These are phyloP conservation scores for Paradendryphiella salina DNA, from an alignment of 2,329 filamentous ascomycete species.

Conservation along the genomic window DNA sequence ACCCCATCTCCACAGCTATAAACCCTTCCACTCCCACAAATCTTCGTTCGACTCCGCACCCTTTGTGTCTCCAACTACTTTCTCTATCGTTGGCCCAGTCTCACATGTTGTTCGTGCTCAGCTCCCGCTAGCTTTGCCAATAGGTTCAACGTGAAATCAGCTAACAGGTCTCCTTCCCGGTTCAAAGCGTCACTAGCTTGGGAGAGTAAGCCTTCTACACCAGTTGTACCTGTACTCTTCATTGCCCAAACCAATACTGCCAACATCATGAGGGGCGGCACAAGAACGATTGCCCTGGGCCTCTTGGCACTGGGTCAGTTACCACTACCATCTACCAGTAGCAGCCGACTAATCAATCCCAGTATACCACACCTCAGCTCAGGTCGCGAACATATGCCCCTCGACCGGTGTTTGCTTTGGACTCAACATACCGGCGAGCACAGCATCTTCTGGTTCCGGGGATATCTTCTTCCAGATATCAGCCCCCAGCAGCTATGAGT, in stretches of 20 bases:
- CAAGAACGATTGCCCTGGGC: conserved; percentile 18
- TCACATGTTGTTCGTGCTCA: no score
- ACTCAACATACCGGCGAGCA: conserved; percentile 59
- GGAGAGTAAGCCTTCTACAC: conserved; percentile 12
- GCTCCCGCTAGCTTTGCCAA: no score
- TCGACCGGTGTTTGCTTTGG: conserved; percentile 50
- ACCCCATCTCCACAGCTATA: conserved; percentile 7
- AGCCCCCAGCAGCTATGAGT: conserved; percentile 57
- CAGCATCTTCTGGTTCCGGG: conserved; percentile 55
- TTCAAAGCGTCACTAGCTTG: no score
- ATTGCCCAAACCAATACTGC: not conserved
- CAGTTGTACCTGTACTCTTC: conserved; percentile 14
- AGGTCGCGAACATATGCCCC: conserved; percentile 37
- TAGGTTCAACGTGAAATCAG: no score
- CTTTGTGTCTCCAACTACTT: not conserved
- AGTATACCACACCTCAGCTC: conserved; percentile 37
- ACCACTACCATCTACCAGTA: not conserved
- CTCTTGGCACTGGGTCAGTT: conserved; percentile 36
- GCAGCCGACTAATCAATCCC: conserved; percentile 17
- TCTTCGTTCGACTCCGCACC: not conserved
- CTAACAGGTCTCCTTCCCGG: no score
- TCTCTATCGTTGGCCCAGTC: not conserved
- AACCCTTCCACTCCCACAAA: conserved; percentile 17
- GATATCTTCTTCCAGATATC: conserved; percentile 63
- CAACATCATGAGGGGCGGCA: not conserved